Conservation (phyloP, 306 rosid species). For the Gynostemma pentaphyllum region DNA sequence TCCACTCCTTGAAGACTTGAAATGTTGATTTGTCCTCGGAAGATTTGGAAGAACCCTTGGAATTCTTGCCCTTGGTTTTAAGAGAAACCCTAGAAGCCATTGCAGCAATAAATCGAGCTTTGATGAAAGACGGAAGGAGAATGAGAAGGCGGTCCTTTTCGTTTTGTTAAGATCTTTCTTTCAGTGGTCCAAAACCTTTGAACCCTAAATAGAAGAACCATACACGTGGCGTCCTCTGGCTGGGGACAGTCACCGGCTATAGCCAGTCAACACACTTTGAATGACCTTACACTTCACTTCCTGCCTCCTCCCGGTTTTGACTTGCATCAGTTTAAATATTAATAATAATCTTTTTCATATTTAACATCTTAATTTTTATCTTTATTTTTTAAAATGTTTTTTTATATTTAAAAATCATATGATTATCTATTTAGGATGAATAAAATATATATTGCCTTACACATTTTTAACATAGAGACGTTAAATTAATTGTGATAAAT, state of each 20-base stretch:
- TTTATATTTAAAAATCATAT: no score
- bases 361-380: no score
- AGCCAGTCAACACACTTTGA: background rate
- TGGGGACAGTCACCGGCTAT: background rate
- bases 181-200: background rate
- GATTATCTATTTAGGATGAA: no score
- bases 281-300: no score
- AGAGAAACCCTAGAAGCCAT: conserved; percentile 75
- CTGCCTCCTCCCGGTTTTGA: no score
- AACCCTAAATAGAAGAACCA: conserved; percentile 2
- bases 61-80: conserved; percentile 58
- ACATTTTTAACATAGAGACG: no score
- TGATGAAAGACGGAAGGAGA: no score
- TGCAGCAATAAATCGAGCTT: background rate
- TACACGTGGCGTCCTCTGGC: background rate
- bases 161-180: background rate
- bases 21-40: conserved; percentile 29
- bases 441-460: no score
- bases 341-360: no score
- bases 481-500: no score
- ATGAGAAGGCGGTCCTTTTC: background rate
- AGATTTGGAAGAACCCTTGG: conserved; percentile 42
- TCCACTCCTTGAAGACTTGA: conserved; percentile 65
- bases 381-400: no score
- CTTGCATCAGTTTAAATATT: no score